Conservation (phyloP, 768 basidiomycete genomes). For the Phaffia tasmanica region DNA sequence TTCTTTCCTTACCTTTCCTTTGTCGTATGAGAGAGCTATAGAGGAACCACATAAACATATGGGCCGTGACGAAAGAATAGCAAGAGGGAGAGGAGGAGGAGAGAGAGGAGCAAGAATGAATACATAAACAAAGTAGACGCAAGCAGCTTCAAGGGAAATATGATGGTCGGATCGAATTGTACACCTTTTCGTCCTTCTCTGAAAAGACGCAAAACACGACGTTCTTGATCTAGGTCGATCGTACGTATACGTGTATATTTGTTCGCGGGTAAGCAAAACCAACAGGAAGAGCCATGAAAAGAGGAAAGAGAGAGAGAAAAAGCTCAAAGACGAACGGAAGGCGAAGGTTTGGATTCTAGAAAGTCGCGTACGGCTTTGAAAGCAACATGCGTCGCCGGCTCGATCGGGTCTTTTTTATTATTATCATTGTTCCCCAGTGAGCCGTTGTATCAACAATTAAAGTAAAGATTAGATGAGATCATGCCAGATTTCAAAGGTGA, state of each 20-base stretch:
- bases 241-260: too few relatives aligned
- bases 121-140: neutral
- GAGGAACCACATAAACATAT: neutral
- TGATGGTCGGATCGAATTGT: constrained; percentile 8
- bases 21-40: neutral
- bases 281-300: neutral
- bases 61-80: neutral
- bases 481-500: neutral
- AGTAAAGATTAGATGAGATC: constrained; percentile 8
- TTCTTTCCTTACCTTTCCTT: constrained; percentile 1
- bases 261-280: neutral
- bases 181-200: constrained; percentile 10
- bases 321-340: constrained; percentile 12
- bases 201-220: constrained; percentile 23
- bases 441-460: neutral
- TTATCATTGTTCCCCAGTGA: neutral
- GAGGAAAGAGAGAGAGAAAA: neutral
- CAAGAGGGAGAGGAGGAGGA: neutral
- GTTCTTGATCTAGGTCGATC: constrained; percentile 5
- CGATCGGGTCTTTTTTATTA: constrained; percentile 37
- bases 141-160: constrained; percentile 7
- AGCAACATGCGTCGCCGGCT: constrained; percentile 37
- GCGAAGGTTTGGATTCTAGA: neutral
- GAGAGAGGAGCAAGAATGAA: too few relatives aligned
- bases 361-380: constrained; percentile 29